Evolutionary conservation across 192 early-diverging fungal species (phyloP).

Genomic region (Coemansia umbellata): DNA sequence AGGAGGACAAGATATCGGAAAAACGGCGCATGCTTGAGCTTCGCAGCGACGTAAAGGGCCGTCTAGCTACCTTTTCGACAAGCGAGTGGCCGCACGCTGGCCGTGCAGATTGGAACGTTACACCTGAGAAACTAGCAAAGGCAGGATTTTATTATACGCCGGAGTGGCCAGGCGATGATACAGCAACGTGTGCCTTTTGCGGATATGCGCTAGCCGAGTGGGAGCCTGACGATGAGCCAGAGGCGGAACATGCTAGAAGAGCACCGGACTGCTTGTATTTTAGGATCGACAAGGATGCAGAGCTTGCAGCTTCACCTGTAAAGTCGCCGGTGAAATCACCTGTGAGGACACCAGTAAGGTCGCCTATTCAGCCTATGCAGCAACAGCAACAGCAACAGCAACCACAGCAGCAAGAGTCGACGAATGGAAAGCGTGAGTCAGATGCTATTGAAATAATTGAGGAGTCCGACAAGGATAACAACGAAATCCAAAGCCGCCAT

Average conservation of each 20-base stretch:
- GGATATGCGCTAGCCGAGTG: slow-evolving; percentile 48
- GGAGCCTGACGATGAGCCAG: slow-evolving; percentile 50
- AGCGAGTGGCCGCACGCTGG: slow-evolving; percentile 44
- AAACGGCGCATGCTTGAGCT: slow-evolving; percentile 8
- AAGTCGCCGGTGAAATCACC: background rate
- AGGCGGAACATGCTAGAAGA: slow-evolving; percentile 34
- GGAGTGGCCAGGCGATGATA: slow-evolving; percentile 36
- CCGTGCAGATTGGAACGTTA: slow-evolving; percentile 37
- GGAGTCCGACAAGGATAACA: background rate
- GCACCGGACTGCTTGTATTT: slow-evolving; percentile 48
- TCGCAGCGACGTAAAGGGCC: slow-evolving; percentile 14
- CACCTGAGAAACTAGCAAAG: slow-evolving; percentile 39
- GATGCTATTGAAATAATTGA: background rate
- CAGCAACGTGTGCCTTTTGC: slow-evolving; percentile 46
- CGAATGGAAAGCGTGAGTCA: background rate
- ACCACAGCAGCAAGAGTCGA: too few species aligned
- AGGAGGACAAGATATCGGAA: background rate
- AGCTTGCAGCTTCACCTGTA: background rate
- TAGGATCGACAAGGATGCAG: slow-evolving; percentile 6
- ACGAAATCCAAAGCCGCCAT: background rate
- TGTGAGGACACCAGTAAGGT: background rate
- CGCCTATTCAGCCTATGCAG: too few species aligned
- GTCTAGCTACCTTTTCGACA: slow-evolving; percentile 19
- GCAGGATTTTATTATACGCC: slow-evolving; percentile 51
- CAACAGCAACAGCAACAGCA: background rate